Evolutionary conservation across 495 filamentous ascomycete species (phyloP).

Genomic region (Penicillium odoratum): DNA sequence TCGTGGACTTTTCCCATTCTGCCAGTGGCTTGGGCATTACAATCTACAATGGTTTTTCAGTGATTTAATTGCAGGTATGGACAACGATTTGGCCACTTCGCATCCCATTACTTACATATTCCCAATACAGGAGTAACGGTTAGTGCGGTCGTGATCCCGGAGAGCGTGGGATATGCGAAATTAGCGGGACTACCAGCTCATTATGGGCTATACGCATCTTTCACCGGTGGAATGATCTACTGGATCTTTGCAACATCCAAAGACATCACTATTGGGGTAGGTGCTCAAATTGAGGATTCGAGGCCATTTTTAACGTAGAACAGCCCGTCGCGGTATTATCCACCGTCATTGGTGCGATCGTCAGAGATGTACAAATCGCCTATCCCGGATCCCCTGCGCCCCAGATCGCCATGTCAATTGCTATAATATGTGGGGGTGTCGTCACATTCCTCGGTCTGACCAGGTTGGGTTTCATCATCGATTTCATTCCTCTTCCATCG

Average conservation of each 20-base stretch:
- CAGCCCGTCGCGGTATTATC: slow-evolving; percentile 93
- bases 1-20: slow-evolving; percentile 77
- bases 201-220: slow-evolving; percentile 93
- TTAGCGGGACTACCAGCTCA: slow-evolving; percentile 75
- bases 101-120: too few species aligned
- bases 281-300: too few species aligned
- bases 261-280: slow-evolving; percentile 87
- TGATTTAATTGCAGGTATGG: slow-evolving; percentile 77
- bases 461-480: slow-evolving; percentile 87
- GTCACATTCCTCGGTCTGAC: slow-evolving; percentile 78
- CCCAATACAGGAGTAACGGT: slow-evolving; percentile 65
- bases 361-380: slow-evolving; percentile 55
- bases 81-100: too few species aligned
- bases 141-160: slow-evolving; percentile 92
- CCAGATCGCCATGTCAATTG: slow-evolving; percentile 74
- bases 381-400: slow-evolving; percentile 59
- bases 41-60: slow-evolving; percentile 86
- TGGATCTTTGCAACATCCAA: slow-evolving; percentile 99
- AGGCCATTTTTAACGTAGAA: too few species aligned
- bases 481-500: slow-evolving; percentile 88
- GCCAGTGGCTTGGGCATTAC: slow-evolving; percentile 83
- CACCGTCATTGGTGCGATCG: slow-evolving; percentile 79
- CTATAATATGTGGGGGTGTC: slow-evolving; percentile 79
- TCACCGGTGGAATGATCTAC: slow-evolving; percentile 94
- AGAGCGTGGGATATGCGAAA: slow-evolving; percentile 95